Base-by-base conservation (phyloP, 148 eudicot genomes). In the Cornus florida region DNA sequence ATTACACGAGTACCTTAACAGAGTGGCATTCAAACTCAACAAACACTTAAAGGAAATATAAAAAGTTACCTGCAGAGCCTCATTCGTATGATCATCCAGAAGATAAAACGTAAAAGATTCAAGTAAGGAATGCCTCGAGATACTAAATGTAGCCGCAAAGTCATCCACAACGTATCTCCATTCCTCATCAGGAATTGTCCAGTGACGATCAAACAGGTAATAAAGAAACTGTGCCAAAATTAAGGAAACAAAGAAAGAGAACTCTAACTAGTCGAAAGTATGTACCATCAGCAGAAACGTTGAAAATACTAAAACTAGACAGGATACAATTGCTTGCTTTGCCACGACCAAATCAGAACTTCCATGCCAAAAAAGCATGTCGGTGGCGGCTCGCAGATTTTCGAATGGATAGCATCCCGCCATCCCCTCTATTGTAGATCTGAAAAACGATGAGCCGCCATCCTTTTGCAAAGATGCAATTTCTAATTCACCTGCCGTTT, bases 321-420 rank as follows among this genome's bases (percentile, higher is more conserved):
- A 92, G 99, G 99, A 96, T 96, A 96, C 98, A 71, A 93, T 91
- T 59, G 99, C 98, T 83, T 91, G 92, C 84, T 96, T 96, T 67
- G 99, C 95, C 73, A 96, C 87, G 80, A 89, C 95, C 94, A 96
- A 73, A 88, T 92, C 97, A 69, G 95, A 89, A 76, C 86, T 88
- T 83, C 97, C 99, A 80, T 77, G 91, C 46, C 92, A 84, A 82
- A 96, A 96, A 38, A 96, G 98, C 68, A 86, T 65, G 82, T 96
- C 99, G 78, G 87, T 88, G 78, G 97, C 97, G 79, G 86, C 89
- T 85, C 98, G 90, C 73, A 92, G 80, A 81, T 83, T 89, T 89
- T 92, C 94, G 85, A 94, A 96, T 19, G 99, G 99, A 78, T 96
- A 96, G 87, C 80, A 81, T 80, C 93, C 94, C 71, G 83, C 88